Evolutionary conservation across 352 stramenopile genomes (phyloP), one percentile per base, ranked within the genome.

Genomic region (Phytopythium oedochilum): DNA sequence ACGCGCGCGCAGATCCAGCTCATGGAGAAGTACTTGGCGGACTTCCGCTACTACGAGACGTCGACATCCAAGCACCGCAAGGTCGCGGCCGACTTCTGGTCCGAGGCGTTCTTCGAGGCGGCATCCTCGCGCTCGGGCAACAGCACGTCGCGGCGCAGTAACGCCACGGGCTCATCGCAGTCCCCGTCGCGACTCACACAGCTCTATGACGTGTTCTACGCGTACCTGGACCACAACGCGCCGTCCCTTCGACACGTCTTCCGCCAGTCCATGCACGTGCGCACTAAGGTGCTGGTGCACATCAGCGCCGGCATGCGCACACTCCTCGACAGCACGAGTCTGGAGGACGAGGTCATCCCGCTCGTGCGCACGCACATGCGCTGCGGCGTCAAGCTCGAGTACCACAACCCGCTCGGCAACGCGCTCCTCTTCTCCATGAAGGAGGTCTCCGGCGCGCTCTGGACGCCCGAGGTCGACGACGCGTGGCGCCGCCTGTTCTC

Each of bases 341-440:
- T 97, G 14, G 72, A 79, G 3, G 70, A 90, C 26, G 68, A 87
- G 42, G 68, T 97, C 55, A 59, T 91, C 14, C 57, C 64, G 51
- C 58, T 79, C 28, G 72, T 91, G 8, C 91, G 74, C 5, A 86
- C 77, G 1, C 89, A 89, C 35, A 73, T 97, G 25, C 88, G 75
- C 49, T 77, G 81, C 44, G 89, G 95, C 32, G 88, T 98, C 20
- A 64, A 97, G 18, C 60, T 87, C 28, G 80, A 95, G 32, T 76
- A 86, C 40, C 97, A 96, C 76, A 94, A 97, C 38, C 71, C 82
- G 15, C 66, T 98, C 15, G 91, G 95, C 3, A 83, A 91, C 44
- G 87, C 83, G 22, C 79, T 98, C 17, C 66, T 98, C 32, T 64
- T 66, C 18, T 77, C 85, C 8, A 95, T 97, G 75, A 70, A 76